Percentiles rank a stretch among this genome's conserved stretches.
phyloP scores from a whole-genome alignment of 768 basidiomycete genomes.

The Calvatia gigantea region DNA sequence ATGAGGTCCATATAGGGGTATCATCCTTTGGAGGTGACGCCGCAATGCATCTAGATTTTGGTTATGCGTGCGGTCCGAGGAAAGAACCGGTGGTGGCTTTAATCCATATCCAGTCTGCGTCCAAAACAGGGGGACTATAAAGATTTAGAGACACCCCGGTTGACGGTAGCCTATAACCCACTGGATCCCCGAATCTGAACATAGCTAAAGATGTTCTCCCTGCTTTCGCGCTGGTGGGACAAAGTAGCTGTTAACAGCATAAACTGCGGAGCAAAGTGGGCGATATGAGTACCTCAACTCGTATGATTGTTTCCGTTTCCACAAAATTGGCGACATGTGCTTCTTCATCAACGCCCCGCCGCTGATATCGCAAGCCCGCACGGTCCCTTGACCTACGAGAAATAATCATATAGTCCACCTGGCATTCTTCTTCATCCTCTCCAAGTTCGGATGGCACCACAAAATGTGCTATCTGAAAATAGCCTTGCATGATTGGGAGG shows the following conservation, averaged over 20 bases:
- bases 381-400: slow-evolving; percentile 86
- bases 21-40: slow-evolving; percentile 68
- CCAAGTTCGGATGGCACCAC: slow-evolving; percentile 49
- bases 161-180: slow-evolving; percentile 33
- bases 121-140: slow-evolving; percentile 88
- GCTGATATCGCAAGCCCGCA: slow-evolving; percentile 91
- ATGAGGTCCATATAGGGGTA: slow-evolving; percentile 73
- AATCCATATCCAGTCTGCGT: slow-evolving; percentile 82
- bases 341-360: slow-evolving; percentile 90
- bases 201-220: slow-evolving; percentile 79
- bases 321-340: slow-evolving; percentile 96
- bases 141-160: slow-evolving; percentile 13
- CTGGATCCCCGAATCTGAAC: slow-evolving; percentile 92
- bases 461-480: slow-evolving; percentile 76
- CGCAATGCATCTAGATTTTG: slow-evolving; percentile 70
- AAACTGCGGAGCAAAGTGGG: not conserved
- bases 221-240: slow-evolving; percentile 59
- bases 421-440: slow-evolving; percentile 39
- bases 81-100: slow-evolving; percentile 82
- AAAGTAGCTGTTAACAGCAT: not conserved
- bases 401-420: slow-evolving; percentile 76
- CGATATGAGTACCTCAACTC: slow-evolving; percentile 60
- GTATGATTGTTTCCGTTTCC: slow-evolving; percentile 88
- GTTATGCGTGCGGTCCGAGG: slow-evolving; percentile 65
- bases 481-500: slow-evolving; percentile 91